Percentiles rank a stretch among this genome's conserved stretches.
phyloP scores from a whole-genome alignment of 2,329 filamentous ascomycete genomes.

The Colletotrichum camelliae region DNA sequence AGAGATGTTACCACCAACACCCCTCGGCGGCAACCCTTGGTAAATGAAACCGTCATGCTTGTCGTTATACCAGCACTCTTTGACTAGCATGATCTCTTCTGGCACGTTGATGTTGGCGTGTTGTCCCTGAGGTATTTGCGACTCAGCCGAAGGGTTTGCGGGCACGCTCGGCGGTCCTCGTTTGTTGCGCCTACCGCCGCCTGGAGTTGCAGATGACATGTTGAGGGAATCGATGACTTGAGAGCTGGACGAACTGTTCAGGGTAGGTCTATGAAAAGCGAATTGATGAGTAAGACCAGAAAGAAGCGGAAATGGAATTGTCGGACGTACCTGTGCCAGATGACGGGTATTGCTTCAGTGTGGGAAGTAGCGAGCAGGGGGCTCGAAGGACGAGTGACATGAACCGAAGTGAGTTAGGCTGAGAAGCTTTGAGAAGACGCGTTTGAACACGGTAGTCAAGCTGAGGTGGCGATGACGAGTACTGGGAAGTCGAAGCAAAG shows the following conservation, averaged over 20 bases:
- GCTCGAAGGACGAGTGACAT: too few species aligned
- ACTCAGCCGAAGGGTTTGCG: not conserved
- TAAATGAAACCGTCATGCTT: not conserved
- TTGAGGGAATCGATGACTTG: fast-evolving
- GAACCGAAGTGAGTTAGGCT: too few species aligned
- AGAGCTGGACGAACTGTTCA: not conserved
- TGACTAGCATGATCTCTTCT: too few species aligned
- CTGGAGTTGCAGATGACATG: not conserved
- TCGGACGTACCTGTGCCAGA: too few species aligned
- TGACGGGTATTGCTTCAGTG: too few species aligned
- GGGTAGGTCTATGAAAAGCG: too few species aligned
- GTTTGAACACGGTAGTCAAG: too few species aligned
- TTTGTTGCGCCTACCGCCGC: not conserved
- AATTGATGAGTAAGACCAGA: too few species aligned
- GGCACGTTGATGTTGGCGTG: not conserved
- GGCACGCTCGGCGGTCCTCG: not conserved
- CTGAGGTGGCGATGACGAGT: too few species aligned
- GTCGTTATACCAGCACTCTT: not conserved
- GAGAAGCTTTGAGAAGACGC: too few species aligned
- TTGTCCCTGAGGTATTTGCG: not conserved
- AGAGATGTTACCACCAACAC: not conserved
- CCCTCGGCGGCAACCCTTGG: not conserved
- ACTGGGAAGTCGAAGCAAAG: not conserved
- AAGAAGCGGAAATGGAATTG: too few species aligned
- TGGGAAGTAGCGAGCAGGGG: too few species aligned